Evolutionary conservation across 495 filamentous ascomycete genomes (phyloP), one percentile per base, ranked within the genome.

Genomic region (Penicillium ucsense): DNA sequence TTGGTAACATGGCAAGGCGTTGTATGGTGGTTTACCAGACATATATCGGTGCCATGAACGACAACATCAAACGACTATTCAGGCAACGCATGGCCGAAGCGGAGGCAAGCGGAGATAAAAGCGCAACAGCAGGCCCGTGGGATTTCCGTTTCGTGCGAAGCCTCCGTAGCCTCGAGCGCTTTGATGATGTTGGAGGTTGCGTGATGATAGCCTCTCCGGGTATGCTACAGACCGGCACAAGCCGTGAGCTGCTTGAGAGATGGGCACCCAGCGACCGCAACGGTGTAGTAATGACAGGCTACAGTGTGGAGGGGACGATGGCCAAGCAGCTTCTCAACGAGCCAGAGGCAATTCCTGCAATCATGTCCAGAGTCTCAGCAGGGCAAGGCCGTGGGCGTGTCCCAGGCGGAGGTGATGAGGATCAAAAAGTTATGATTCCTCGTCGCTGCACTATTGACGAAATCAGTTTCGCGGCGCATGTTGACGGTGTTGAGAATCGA

Each of bases 11-110:
- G 41, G 92, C 92, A 2, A 73, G 91, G 52, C 92, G 94, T 64
- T 98, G 92, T 61, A 98, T 98, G 92, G 79, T 95, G 11, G 89
- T 98, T 5, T 98, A 98, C 59, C 91, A 96, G 64, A 98, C 92
- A 2, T 97, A 96, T 59, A 85, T 95, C 49, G 84, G 86, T 45
- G 86, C 89, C 29, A 98, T 98, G 92, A 98, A 98, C 61, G 91
- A 95, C 62, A 96, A 95, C 56, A 97, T 98, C 67, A 95, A 94
- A 59, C 78, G 85, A 3, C 75, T 92, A 6, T 94, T 94, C 68
- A 75, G 85, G 12, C 84, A 91, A 59, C 78, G 86, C 30, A 86
- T 89, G 81, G 85, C 84, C 4, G 88, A 95, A 64, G 86, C 87
- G 35, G 89, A 92, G 65, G 80, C 80, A 3, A 76, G 78, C 20